Percentiles rank a stretch among this genome's conserved stretches.
phyloP scores from a whole-genome alignment of 352 stramenopile genomes.

The Globisporangium parvum region DNA sequence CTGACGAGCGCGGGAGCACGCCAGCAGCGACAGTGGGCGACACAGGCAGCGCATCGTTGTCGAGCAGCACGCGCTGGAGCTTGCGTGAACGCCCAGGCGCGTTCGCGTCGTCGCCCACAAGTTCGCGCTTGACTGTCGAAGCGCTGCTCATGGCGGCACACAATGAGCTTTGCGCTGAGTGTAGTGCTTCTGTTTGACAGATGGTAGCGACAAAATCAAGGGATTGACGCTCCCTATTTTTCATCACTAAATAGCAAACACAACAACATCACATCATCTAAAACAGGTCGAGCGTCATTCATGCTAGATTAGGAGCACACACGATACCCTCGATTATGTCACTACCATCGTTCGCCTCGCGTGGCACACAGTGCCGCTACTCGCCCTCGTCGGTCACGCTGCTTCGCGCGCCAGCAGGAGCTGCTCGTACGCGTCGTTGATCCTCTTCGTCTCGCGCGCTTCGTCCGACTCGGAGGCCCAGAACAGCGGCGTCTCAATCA shows the following conservation, averaged over 20 bases:
- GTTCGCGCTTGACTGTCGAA: conserved; percentile 5
- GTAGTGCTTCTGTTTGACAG: too few species aligned
- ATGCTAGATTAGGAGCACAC: too few species aligned
- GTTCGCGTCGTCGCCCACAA: neutral
- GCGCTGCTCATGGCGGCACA: conserved; percentile 1
- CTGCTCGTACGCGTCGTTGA: conserved; percentile 9
- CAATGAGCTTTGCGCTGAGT: neutral
- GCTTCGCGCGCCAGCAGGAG: conserved; percentile 1
- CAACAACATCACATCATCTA: too few species aligned
- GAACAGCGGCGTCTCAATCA: conserved; percentile 17
- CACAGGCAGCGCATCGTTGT: neutral
- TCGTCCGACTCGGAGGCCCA: conserved; percentile 2
- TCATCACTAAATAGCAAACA: too few species aligned
- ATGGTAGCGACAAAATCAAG: too few species aligned
- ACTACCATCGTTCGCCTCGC: too few species aligned
- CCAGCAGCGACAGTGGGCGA: conserved; percentile 12
- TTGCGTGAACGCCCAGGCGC: conserved; percentile 1
- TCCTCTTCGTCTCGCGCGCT: conserved; percentile 1
- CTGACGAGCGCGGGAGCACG: conserved; percentile 6
- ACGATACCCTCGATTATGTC: too few species aligned
- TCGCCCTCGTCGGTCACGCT: too few species aligned
- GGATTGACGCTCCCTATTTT: too few species aligned
- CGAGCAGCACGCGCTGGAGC: conserved; percentile 4
- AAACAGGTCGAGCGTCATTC: too few species aligned
- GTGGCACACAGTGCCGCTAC: too few species aligned